Base-by-base conservation (phyloP, 768 basidiomycete genomes). In the Steccherinum ochraceum region DNA sequence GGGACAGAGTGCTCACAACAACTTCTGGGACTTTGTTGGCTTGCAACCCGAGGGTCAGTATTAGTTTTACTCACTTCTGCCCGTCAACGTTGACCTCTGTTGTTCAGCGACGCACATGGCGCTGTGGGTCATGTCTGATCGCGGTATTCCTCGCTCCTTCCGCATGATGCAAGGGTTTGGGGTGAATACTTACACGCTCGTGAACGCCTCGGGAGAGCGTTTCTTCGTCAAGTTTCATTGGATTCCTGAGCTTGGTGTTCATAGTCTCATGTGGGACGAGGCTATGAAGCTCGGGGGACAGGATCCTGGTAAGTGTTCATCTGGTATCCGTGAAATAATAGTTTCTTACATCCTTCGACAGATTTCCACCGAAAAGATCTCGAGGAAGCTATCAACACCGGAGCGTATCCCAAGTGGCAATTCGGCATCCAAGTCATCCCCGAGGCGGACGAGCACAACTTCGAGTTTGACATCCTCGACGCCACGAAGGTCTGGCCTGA, bases 141-240 rank as follows among this genome's bases (percentile, higher is more conserved):
- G 91, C 58, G 81, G 76, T 3, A 82, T 95, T 52, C 93, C 92
- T 12, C 83, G 91, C 18, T 91, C 89, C 4, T 86, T 72, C 65
- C 79, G 91, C 49, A 90, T 87, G 83, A 89, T 94, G 81, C 88
- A 92, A 69, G 93, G 85, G 5, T 88, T 89, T 47, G 86, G 88
- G 1, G 89, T 94, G 44, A 92, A 95, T 67, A 89, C 90, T 0
- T 94, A 76, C 65, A 83, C 86, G 2, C 73, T 93, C 24, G 59
- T 87, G 50, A 90, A 90, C 58, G 71, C 67, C 0, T 62, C 77
- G 23, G 83, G 83, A 41, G 75, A 90, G 59, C 77, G 82, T 1
- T 75, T 77, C 49, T 94, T 94, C 58, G 91, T 93, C 67, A 94
- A 93, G 65, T 93, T 92, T 64, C 89, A 93, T 65, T 88, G 81